These are phyloP conservation scores for Phyllostachys edulis DNA, from an alignment of 176 grass and related monocot genomes.

Conservation along the genomic window DNA sequence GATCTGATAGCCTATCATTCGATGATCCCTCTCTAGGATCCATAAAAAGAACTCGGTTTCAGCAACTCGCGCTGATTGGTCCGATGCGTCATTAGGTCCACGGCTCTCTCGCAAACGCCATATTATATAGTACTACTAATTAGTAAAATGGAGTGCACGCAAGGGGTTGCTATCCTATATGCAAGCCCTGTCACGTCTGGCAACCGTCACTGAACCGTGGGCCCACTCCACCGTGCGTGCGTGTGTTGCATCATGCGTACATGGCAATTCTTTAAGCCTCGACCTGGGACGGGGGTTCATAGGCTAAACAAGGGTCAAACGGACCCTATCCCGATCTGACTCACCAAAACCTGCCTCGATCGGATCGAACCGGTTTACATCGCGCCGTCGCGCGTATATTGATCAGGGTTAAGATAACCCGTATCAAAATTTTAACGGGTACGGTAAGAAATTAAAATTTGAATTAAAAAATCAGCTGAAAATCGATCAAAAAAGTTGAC, in stretches of 20 bases:
- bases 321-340: neutral
- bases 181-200: neutral
- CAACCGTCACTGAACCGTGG: neutral
- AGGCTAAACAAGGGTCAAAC: constrained; percentile 55
- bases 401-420: neutral
- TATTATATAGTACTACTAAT: neutral
- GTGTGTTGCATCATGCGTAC: neutral
- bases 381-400: constrained; percentile 17
- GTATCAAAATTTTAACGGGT: too few relatives aligned
- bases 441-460: too few relatives aligned
- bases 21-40: neutral
- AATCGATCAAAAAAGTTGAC: too few relatives aligned
- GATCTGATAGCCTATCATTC: neutral
- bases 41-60: neutral
- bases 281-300: neutral
- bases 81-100: neutral
- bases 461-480: too few relatives aligned
- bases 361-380: constrained; percentile 20
- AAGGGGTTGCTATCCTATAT: neutral
- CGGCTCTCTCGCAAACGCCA: neutral
- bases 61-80: neutral
- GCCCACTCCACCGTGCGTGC: neutral
- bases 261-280: constrained; percentile 20
- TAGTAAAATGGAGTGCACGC: neutral
- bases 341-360: constrained; percentile 15